Evolutionary conservation across 495 filamentous ascomycete species (phyloP).

Genomic region (Aspergillus hancockii): DNA sequence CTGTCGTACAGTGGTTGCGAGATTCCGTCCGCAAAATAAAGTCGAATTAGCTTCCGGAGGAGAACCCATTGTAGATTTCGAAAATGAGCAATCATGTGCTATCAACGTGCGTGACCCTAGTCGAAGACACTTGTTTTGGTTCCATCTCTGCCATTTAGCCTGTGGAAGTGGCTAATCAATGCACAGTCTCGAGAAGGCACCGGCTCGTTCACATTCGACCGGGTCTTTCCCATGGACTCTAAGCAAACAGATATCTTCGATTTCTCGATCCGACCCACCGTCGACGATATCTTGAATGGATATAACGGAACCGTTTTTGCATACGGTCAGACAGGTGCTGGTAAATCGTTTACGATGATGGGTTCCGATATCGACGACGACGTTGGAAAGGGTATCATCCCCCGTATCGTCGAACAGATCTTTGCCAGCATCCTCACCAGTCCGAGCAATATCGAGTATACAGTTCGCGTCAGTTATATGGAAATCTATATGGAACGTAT

Average conservation of each 20-base stretch:
- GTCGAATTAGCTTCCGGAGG: conserved; percentile 87
- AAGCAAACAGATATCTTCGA: conserved; percentile 91
- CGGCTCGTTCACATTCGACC: conserved; percentile 93
- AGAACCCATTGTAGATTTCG: conserved; percentile 85
- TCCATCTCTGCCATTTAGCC: neutral
- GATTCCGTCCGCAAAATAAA: conserved; percentile 96
- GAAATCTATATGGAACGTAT: conserved; percentile 99
- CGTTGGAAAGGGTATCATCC: conserved; percentile 86
- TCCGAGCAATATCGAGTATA: conserved; percentile 95
- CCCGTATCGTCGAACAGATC: conserved; percentile 96
- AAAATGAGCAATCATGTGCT: conserved; percentile 83
- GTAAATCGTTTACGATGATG: conserved; percentile 99
- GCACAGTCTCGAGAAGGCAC: conserved; percentile 76
- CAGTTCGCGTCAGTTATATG: conserved; percentile 97
- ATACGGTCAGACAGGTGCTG: conserved; percentile 97
- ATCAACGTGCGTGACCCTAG: conserved; percentile 64
- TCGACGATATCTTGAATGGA: conserved; percentile 96
- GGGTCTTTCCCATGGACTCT: conserved; percentile 91
- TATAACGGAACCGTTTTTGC: conserved; percentile 99
- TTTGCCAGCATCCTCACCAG: conserved; percentile 91
- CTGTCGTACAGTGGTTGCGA: conserved; percentile 74
- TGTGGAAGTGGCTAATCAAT: conserved; percentile 13
- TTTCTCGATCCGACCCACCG: conserved; percentile 92
- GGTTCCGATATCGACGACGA: conserved; percentile 94
- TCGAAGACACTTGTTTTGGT: neutral